Conservation (phyloP, 768 basidiomycete species). For the Mycena rebaudengoi region DNA sequence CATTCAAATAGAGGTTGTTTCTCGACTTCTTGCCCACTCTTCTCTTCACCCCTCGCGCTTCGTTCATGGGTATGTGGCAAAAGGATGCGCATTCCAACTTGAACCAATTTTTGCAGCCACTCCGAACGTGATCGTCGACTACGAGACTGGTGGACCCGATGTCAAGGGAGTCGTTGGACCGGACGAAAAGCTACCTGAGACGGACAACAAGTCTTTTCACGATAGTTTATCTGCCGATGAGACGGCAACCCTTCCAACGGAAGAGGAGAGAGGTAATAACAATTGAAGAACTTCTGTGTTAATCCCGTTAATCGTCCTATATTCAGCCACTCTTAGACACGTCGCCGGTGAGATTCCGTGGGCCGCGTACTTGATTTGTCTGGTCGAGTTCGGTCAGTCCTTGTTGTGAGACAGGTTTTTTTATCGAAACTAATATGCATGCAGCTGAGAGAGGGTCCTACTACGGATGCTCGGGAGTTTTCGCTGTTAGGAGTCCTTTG, state of each 20-base stretch:
- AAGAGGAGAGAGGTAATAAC: slow-evolving; percentile 20
- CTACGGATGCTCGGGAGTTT: slow-evolving; percentile 13
- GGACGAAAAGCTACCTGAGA: neutral
- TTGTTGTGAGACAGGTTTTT: neutral
- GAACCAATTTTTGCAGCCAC: neutral
- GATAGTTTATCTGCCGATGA: neutral
- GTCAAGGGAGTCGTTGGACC: slow-evolving; percentile 16
- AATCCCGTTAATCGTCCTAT: neutral
- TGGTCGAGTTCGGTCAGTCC: slow-evolving; percentile 14
- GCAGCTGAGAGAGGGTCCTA: slow-evolving; percentile 19
- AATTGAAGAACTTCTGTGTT: neutral
- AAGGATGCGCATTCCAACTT: no score
- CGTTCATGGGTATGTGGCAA: no score
- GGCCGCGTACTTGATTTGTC: slow-evolving; percentile 20
- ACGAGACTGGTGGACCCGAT: slow-evolving; percentile 23
- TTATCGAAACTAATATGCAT: neutral
- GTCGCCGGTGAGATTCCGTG: slow-evolving; percentile 18
- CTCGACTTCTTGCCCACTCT: no score
- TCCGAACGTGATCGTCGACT: slow-evolving; percentile 7
- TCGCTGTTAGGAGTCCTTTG: neutral
- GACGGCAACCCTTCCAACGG: slow-evolving; percentile 9
- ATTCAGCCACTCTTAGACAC: slow-evolving; percentile 11
- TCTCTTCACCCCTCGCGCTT: no score
- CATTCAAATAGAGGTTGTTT: no score
- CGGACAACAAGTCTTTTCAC: slow-evolving; percentile 2